These are phyloP conservation scores for Leucocoprinus birnbaumii DNA, from an alignment of 768 basidiomycete genomes.

Conservation along the genomic window DNA sequence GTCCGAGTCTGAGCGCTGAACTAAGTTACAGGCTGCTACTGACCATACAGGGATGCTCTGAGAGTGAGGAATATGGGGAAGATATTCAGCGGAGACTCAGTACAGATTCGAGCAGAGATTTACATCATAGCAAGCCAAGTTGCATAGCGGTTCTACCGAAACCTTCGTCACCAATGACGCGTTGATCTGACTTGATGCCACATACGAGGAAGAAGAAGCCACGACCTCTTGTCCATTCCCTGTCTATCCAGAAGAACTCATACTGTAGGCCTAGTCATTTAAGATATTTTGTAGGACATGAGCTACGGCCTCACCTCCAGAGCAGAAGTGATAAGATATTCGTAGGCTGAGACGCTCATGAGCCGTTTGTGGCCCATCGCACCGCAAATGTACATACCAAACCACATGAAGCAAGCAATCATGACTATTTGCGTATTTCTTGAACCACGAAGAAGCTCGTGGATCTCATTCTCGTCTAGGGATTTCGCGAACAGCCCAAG, in stretches of 20 bases:
- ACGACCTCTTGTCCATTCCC: conserved; percentile 11
- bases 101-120: neutral
- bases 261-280: neutral
- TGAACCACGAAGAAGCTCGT: conserved; percentile 1
- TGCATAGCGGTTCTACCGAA: conserved; percentile 4
- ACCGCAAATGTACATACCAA: neutral
- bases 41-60: conserved; percentile 8
- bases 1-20: no score
- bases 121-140: conserved; percentile 9
- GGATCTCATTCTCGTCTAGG: neutral
- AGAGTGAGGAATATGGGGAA: neutral
- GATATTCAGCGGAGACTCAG: neutral
- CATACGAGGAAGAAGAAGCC: conserved; percentile 5
- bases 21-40: neutral
- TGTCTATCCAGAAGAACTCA: conserved; percentile 7
- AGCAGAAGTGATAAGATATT: neutral
- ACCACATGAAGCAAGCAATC: conserved; percentile 2
- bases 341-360: neutral
- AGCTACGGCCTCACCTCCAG: neutral
- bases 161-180: neutral
- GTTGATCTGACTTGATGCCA: neutral
- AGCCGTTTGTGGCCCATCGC: neutral
- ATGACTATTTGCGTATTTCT: neutral
- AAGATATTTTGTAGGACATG: neutral
- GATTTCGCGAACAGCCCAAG: neutral